Evolutionary conservation across 306 rosid genomes (phyloP), one percentile per base, ranked within the genome.

Genomic region (Quercus rubra): DNA sequence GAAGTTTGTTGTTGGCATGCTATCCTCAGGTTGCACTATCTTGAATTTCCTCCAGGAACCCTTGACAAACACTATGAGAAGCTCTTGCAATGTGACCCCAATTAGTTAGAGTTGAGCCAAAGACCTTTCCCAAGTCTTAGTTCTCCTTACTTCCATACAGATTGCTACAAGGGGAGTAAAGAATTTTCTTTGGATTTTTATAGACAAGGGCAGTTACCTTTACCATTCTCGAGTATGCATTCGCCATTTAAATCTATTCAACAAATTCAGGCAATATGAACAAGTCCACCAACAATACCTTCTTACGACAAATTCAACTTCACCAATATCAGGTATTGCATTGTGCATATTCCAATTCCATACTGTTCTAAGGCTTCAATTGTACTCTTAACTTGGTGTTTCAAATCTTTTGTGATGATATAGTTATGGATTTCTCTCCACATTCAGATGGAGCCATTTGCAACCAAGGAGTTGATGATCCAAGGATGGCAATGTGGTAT

Each of bases 61-160:
- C 85, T 83, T 27, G 81, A 78, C 62, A 80, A 66, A 58, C 83
- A 69, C 85, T 83, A 61, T 33, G 76, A 71, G 62, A 77, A 74
- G 64, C 73, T 86, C 27, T 14, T 83, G 17, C 67, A 70, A 52
- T 62, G 54, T 8, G 85, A 80, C 38, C 69, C 20, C 55, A 75
- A 73, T 18, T 63, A 83, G 66, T 46, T 38, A 0, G 28, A 62
- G 61, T 27, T 80, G 81, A 80, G 83, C 76, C 73, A 56, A 46
- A 55, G 25, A 10, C 57, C 83, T 6, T 83, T 74, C 41, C 89
- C 79, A 1, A 77, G 64, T 17, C 33, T 4, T 12, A 21, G 17
- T 69, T 77, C 74, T 63, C 81, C 79, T 5, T 80, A 69, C 55
- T 83, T 86, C 66, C 62, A 25, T 1, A 69, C 88, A 5, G 57